Conservation (phyloP, 768 basidiomycete species). For the Amylocystis lapponica region DNA sequence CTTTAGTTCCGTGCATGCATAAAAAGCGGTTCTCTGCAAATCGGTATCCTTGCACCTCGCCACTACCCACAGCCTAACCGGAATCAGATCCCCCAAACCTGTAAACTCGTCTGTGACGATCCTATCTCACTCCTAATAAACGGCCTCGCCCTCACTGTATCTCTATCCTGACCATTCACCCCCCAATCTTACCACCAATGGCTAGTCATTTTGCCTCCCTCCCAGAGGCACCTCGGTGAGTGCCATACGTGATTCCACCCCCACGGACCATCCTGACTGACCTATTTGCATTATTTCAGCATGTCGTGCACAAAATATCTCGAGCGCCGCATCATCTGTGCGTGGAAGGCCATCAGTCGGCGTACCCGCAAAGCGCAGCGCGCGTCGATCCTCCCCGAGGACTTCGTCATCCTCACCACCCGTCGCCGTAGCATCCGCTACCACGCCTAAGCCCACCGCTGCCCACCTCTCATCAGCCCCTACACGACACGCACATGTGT, state of each 20-base stretch:
- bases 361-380: constrained; percentile 46
- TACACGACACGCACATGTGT: neutral
- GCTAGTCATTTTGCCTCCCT: too few species aligned
- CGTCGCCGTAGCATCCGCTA: constrained; percentile 46
- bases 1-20: too few species aligned
- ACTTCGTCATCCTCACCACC: constrained; percentile 57
- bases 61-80: too few species aligned
- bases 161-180: too few species aligned
- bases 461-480: neutral
- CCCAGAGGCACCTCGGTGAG: constrained; percentile 19
- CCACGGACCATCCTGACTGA: neutral
- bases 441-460: neutral
- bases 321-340: constrained; percentile 51
- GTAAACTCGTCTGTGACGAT: too few species aligned
- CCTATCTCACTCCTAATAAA: too few species aligned
- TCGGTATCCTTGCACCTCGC: too few species aligned
- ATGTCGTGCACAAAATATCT: constrained; percentile 40
- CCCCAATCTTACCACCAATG: too few species aligned
- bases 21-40: too few species aligned
- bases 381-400: constrained; percentile 48
- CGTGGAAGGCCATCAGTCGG: constrained; percentile 59
- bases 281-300: too few species aligned
- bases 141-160: too few species aligned
- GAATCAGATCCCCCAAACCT: too few species aligned
- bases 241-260: neutral